Evolutionary conservation across 2,329 filamentous ascomycete species (phyloP), one percentile per base, ranked within the genome.

Genomic region (Stemphylium lycopersici): DNA sequence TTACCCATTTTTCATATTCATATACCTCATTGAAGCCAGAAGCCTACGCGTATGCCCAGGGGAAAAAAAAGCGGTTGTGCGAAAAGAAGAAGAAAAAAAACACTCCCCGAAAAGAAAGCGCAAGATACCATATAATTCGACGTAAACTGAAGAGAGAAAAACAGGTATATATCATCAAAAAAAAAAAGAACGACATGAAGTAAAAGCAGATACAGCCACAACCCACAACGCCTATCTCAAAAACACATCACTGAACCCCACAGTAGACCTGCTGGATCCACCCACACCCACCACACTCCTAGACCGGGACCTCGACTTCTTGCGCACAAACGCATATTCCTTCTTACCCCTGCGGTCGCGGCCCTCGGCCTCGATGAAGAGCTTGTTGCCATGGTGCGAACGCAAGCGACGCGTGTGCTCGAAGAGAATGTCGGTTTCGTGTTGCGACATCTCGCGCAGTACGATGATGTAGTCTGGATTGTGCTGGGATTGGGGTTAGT

Each of bases 391-490:
- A 37, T 65, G 51, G 22, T 51, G 51, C 7, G 66, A 64, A 45
- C 79, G 77, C 16, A 81, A 70, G 20, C 78, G 76, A 12, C 74
- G 73, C 12, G 80, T 81, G 57, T 82, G 80, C 61, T 81, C 80
- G 60, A 82, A 82, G 26, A 82, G 67, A 22, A 81, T 71, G 37
- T 81, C 78, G 4, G 79, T 81, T 47, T 81, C 79, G 50, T 72
- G 70, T 42, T 76, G 74, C 59, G 77, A 76, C 75, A 82, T 79
- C 56, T 82, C 79, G 46, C 77, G 76, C 10, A 80, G 71, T 53
- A 82, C 78, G 63, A 82, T 79, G 66, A 81, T 77, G 69, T 77
- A 82, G 49, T 80, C 74, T 8, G 73, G 69, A 61, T 82, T 76
- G 64, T 68, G 42, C 24, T 12, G 26, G 8, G 26, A 29, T 11